phyloP scores from a whole-genome alignment of 192 early-diverging fungal species.

The Piromyces sp. region DNA sequence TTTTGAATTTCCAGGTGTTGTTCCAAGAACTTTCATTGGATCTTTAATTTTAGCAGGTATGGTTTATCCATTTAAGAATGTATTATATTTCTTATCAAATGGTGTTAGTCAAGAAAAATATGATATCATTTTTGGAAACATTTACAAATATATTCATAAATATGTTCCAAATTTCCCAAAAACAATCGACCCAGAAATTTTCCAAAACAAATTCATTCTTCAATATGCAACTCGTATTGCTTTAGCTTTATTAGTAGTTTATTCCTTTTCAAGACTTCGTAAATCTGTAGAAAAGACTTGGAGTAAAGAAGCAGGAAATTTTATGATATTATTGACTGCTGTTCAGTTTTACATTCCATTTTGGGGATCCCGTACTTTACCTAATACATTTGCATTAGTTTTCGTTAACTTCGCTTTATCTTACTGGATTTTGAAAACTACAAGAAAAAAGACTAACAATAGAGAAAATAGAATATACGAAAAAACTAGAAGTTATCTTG shows the following conservation, averaged over 20 bases:
- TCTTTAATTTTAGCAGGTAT: conserved; percentile 40
- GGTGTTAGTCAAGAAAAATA: background rate
- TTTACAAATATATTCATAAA: background rate
- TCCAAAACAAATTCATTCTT: background rate
- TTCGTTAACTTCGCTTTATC: conserved; percentile 32
- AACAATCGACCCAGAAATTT: background rate
- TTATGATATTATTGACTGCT: conserved; percentile 20
- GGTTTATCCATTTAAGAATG: conserved; percentile 23
- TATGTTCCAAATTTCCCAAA: background rate
- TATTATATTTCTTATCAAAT: conserved; percentile 1
- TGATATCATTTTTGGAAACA: background rate
- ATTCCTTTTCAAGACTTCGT: conserved; percentile 30
- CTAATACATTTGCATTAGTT: conserved; percentile 70
- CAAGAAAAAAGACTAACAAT: background rate
- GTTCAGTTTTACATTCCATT: conserved; percentile 80
- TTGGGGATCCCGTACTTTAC: conserved; percentile 72
- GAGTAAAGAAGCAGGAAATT: conserved; percentile 33
- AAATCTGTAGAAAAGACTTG: conserved; percentile 29
- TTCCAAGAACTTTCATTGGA: conserved; percentile 83
- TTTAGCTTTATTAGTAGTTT: conserved; percentile 24
- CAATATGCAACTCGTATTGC: conserved; percentile 18
- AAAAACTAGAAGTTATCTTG: conserved; percentile 1
- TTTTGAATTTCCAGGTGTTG: conserved; percentile 81
- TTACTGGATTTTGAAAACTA: conserved; percentile 8
- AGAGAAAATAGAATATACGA: background rate